These are phyloP conservation scores for Aspergillus sergii DNA, from an alignment of 2,329 filamentous ascomycete species.

Conservation along the genomic window DNA sequence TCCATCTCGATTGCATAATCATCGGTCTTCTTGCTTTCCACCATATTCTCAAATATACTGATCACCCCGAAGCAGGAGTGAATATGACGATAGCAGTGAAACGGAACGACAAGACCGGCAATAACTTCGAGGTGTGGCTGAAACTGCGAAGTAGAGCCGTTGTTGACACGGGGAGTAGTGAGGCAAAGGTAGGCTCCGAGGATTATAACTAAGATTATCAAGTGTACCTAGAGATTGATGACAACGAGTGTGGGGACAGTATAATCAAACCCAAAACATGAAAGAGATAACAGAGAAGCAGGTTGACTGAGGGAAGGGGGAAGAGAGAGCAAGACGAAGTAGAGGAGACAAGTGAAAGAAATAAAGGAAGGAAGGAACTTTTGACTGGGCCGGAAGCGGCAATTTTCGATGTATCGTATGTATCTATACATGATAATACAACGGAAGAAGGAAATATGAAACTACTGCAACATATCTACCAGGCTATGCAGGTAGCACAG, in stretches of 20 bases:
- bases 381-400: slow-evolving; percentile 16
- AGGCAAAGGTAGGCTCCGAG: background rate
- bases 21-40: slow-evolving; percentile 84
- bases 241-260: background rate
- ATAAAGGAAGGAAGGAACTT: background rate
- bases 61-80: slow-evolving; percentile 5
- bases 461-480: background rate
- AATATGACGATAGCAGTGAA: background rate
- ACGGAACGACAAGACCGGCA: background rate
- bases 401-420: slow-evolving; percentile 1
- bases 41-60: slow-evolving; percentile 58
- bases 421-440: background rate
- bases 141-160: background rate
- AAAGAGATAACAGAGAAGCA: background rate
- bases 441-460: background rate
- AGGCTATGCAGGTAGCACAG: background rate
- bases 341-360: background rate
- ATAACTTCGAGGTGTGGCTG: slow-evolving; percentile 1
- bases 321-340: too few relatives aligned
- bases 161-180: background rate
- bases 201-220: background rate
- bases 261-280: background rate
- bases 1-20: slow-evolving; percentile 74
- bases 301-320: too few relatives aligned
- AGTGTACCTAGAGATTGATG: background rate